Conservation (phyloP, 75 land plant genomes). For the Picea glauca region DNA sequence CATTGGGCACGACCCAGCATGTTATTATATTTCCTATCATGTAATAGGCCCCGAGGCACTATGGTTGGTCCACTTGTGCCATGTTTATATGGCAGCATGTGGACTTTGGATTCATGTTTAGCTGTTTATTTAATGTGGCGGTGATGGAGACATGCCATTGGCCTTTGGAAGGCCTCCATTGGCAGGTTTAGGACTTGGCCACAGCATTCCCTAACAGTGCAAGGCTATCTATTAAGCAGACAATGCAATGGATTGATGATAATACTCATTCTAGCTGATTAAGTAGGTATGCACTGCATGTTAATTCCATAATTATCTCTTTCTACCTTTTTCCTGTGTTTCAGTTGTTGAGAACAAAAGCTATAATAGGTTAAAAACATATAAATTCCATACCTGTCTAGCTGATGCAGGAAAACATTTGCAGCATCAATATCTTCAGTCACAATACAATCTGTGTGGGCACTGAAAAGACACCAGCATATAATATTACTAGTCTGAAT, state of each 20-base stretch:
- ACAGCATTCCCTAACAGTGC: not conserved
- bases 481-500: not conserved
- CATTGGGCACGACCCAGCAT: too few relatives aligned
- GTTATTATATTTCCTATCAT: too few relatives aligned
- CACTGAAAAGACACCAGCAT: constrained; percentile 39
- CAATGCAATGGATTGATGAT: not conserved
- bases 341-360: not conserved
- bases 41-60: too few relatives aligned
- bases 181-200: not conserved
- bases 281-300: not conserved
- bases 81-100: too few relatives aligned
- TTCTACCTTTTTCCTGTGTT: too few relatives aligned
- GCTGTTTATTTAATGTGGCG: too few relatives aligned
- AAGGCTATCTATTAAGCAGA: not conserved
- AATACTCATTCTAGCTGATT: not conserved
- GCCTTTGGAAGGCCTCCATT: not conserved
- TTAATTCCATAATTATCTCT: not conserved
- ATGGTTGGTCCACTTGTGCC: too few relatives aligned
- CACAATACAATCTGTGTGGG: constrained; percentile 93
- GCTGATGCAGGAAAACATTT: constrained; percentile 63
- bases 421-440: constrained; percentile 69
- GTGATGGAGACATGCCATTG: too few relatives aligned
- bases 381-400: constrained; percentile 71
- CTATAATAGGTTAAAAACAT: not conserved
- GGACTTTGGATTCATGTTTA: too few relatives aligned